phyloP scores from a whole-genome alignment of 1,284 basidiomycete species.

The Cerrena zonata region DNA sequence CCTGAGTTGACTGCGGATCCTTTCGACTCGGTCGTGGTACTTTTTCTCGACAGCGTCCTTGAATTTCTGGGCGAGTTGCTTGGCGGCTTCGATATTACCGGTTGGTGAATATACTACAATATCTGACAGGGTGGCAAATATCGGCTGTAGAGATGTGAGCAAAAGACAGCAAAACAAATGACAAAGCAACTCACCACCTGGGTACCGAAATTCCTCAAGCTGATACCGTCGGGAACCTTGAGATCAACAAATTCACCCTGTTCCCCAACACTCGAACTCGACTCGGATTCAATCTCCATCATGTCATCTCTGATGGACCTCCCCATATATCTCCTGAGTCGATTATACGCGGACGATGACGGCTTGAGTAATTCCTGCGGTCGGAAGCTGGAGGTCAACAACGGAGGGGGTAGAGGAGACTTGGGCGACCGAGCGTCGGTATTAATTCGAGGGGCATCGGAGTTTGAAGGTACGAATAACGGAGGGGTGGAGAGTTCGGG shows the following conservation, averaged over 20 bases:
- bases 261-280: background rate
- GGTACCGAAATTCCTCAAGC: conserved; percentile 75
- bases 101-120: conserved; percentile 81
- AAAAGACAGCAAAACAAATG: conserved; percentile 7
- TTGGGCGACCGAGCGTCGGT: background rate
- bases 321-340: conserved; percentile 39
- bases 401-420: conserved; percentile 12
- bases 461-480: conserved; percentile 11
- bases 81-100: conserved; percentile 46
- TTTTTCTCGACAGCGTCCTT: conserved; percentile 53
- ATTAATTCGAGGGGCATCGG: too few relatives aligned
- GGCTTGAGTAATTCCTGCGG: conserved; percentile 32
- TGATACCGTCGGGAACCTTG: conserved; percentile 68
- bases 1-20: conserved; percentile 13
- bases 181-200: conserved; percentile 58
- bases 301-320: conserved; percentile 41
- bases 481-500: conserved; percentile 11
- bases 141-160: conserved; percentile 37
- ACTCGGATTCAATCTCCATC: background rate
- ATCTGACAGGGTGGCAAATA: conserved; percentile 85
- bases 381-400: conserved; percentile 33
- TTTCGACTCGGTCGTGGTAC: conserved; percentile 39
- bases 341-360: background rate
- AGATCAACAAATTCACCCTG: conserved; percentile 51
- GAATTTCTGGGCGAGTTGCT: conserved; percentile 53